A percentile compares a stretch with the other conserved stretches of the same genome.
Evolutionary conservation across 2,329 filamentous ascomycete species (phyloP).

Genomic region (Colletotrichum sp.): DNA sequence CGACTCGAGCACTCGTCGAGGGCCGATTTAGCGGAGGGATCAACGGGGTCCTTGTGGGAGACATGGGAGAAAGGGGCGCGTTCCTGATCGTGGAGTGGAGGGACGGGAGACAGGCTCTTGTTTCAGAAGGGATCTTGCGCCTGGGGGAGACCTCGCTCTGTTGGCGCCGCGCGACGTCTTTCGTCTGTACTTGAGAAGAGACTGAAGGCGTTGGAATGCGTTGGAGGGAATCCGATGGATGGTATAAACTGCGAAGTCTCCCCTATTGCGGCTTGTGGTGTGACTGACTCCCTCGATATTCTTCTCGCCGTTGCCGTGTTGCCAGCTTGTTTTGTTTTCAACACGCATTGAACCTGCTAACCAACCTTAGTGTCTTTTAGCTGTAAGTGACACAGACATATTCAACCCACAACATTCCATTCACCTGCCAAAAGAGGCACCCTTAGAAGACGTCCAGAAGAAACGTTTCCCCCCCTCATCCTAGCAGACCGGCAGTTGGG

Average conservation of each 20-base stretch:
- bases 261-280: not conserved
- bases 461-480: not conserved
- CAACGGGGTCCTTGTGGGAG: constrained; percentile 6
- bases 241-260: not conserved
- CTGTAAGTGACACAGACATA: not conserved
- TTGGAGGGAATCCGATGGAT: not conserved
- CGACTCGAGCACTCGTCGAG: not conserved
- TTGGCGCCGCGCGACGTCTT: constrained; percentile 8
- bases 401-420: not conserved
- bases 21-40: constrained; percentile 1
- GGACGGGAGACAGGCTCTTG: constrained; percentile 18
- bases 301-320: not conserved
- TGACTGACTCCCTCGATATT: not conserved
- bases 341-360: not conserved
- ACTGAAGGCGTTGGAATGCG: not conserved
- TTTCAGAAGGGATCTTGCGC: constrained; percentile 16
- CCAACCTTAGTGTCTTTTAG: not conserved
- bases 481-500: constrained; percentile 2
- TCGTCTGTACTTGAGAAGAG: constrained; percentile 10
- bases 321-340: not conserved
- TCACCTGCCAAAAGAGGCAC: not conserved
- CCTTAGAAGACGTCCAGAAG: not conserved
- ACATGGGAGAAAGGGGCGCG: not conserved
- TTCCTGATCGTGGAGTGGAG: constrained; percentile 15
- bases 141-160: constrained; percentile 14